Base-by-base conservation (phyloP, 2,329 filamentous ascomycete genomes). In the Talaromyces piceae region DNA sequence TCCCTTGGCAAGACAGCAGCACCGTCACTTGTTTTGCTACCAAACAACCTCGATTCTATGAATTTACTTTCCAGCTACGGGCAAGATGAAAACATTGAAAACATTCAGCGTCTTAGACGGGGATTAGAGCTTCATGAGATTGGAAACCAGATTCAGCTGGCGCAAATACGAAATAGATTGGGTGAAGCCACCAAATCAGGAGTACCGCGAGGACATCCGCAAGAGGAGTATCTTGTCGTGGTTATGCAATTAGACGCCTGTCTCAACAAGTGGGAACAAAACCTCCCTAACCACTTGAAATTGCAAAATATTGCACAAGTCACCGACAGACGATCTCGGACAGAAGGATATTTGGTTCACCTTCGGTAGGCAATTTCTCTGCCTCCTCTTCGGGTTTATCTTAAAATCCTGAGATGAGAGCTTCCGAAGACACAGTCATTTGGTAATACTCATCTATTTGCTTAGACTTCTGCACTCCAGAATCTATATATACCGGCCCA, bases 81-180 rank as follows among this genome's bases (percentile, higher is more conserved):
- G 22, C 46, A 48, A 31, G 22, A n/a, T 6, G 39, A 33, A 12
- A 23, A n/a, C n/a, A n/a, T n/a, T n/a, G n/a, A 16, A 11, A 12
- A 52, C 4, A 16, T 23, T 37, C 30, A 49, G 2, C 23, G 28
- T 27, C 26, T 52, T 27, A 28, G 13, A 25, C 33, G 31, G 13
- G 37, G 25, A 27, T 13, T 55, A 37, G 52, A 56, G 30, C 47
- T 59, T 16, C 48, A 59, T 47, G 57, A 58, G 41, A 59, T 59
- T 30, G 54, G 56, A 11, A 57, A 54, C 43, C 56, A 58, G 11
- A 59, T 59, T 23, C 57, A 59, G 26, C 12, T 59, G 43, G 57
- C 57, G 27, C 56, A 59, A 48, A 52, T 47, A 13, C 56, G 57
- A 49, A 56, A 51, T 20, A 51, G 48, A 41, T 57, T 47, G 44